phyloP scores from a whole-genome alignment of 2,329 filamentous ascomycete species.

The Hypoxylon sp. region DNA sequence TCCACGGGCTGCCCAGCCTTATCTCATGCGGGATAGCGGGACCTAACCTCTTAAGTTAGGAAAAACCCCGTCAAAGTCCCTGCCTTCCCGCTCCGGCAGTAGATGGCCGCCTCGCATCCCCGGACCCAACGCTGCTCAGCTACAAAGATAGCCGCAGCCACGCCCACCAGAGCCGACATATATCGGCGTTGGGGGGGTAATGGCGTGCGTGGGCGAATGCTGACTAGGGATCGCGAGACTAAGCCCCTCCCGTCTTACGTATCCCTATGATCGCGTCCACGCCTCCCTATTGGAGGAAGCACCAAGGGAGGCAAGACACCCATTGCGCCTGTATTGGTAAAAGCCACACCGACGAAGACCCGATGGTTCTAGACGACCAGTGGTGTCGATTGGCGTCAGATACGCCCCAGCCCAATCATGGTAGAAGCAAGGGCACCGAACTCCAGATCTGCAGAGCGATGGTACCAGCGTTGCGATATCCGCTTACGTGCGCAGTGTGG shows the following conservation, averaged over 20 bases:
- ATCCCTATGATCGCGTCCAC: constrained; percentile 10
- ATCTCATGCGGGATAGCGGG: constrained; percentile 19
- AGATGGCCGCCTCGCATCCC: constrained; percentile 16
- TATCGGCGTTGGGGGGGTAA: background rate
- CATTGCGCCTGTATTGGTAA: constrained; percentile 4
- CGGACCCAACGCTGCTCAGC: constrained; percentile 19
- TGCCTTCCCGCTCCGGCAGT: constrained; percentile 5
- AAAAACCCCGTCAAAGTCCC: background rate
- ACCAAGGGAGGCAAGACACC: constrained; percentile 1
- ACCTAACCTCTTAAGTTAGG: background rate
- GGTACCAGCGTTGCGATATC: constrained; percentile 19
- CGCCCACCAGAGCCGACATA: constrained; percentile 8
- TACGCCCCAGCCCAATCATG: constrained; percentile 11
- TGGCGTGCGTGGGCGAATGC: constrained; percentile 17
- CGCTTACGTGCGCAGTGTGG: constrained; percentile 34
- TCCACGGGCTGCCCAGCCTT: constrained; percentile 9
- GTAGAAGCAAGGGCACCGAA: background rate
- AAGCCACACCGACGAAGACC: constrained; percentile 40
- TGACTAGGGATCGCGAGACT: constrained; percentile 24
- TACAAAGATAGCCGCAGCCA: constrained; percentile 3
- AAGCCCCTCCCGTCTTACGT: constrained; percentile 39
- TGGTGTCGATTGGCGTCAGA: constrained; percentile 15
- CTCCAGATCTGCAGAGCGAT: constrained; percentile 2
- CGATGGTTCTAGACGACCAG: constrained; percentile 2
- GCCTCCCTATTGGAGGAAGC: constrained; percentile 19